Conservation (phyloP, 1,284 basidiomycete species). For the Heterobasidion annosum region DNA sequence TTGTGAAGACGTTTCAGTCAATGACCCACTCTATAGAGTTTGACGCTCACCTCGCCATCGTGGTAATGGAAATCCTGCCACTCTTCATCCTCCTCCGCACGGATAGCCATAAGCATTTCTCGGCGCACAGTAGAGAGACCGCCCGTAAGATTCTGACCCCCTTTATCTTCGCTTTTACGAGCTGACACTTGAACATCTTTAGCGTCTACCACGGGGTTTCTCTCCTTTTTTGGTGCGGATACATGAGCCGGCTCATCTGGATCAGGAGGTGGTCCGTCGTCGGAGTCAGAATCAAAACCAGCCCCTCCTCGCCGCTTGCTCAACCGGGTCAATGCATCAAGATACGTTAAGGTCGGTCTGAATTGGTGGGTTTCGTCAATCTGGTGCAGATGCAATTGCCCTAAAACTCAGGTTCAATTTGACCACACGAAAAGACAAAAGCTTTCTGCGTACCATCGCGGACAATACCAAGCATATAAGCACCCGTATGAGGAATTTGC, state of each 20-base stretch:
- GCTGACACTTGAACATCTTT: conserved; percentile 72
- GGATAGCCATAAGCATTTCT: conserved; percentile 65
- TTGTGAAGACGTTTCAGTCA: not conserved
- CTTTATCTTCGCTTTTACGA: conserved; percentile 50
- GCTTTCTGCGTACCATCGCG: conserved; percentile 45
- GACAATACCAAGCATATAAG: conserved; percentile 66
- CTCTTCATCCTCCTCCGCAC: conserved; percentile 63
- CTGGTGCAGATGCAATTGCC: conserved; percentile 68
- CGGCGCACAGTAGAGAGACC: conserved; percentile 49
- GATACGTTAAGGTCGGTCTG: conserved; percentile 69
- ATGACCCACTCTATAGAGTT: not conserved
- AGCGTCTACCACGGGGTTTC: conserved; percentile 38
- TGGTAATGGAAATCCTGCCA: conserved; percentile 60
- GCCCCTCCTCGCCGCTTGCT: conserved; percentile 35
- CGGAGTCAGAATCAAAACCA: conserved; percentile 63
- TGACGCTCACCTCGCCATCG: conserved; percentile 45
- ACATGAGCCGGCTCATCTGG: conserved; percentile 56
- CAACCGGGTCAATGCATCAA: conserved; percentile 62
- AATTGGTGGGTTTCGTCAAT: conserved; percentile 70
- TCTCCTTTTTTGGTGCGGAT: conserved; percentile 43
- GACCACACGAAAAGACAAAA: not conserved
- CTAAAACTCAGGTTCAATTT: conserved; percentile 24
- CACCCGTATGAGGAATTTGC: conserved; percentile 49
- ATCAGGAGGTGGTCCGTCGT: conserved; percentile 71
- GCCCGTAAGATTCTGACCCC: conserved; percentile 38